Evolutionary conservation across 768 basidiomycete species (phyloP).

Genomic region (Calvatia gigantea): DNA sequence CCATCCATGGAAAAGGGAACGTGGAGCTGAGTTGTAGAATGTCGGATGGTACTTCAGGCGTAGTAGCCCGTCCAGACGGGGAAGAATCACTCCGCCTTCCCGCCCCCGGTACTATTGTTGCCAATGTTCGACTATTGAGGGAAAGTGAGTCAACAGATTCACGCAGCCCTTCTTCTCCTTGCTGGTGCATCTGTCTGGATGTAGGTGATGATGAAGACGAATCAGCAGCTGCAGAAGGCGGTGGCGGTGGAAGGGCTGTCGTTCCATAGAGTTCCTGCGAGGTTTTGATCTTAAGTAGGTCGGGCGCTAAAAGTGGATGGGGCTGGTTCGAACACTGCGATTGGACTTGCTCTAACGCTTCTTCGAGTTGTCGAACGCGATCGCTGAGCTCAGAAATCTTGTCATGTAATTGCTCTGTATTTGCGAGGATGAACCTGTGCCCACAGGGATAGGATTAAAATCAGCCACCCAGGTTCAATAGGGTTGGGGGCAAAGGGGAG

Average conservation of each 20-base stretch:
- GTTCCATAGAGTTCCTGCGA: constrained; percentile 59
- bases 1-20: constrained; percentile 68
- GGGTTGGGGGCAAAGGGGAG: not conserved
- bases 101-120: not conserved
- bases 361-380: constrained; percentile 62
- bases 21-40: constrained; percentile 59
- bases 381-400: constrained; percentile 60
- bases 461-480: constrained; percentile 1
- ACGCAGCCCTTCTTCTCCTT: constrained; percentile 12
- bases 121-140: constrained; percentile 5
- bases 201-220: not conserved
- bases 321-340: constrained; percentile 32
- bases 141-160: constrained; percentile 15
- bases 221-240: constrained; percentile 9
- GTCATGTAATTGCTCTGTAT: constrained; percentile 62
- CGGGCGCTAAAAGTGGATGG: constrained; percentile 58
- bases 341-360: constrained; percentile 48
- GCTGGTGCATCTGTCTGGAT: not conserved
- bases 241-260: constrained; percentile 14
- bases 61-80: constrained; percentile 17
- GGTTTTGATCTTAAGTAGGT: constrained; percentile 60
- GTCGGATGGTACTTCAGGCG: constrained; percentile 41
- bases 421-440: constrained; percentile 61
- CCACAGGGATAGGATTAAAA: constrained; percentile 12
- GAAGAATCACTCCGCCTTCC: constrained; percentile 4